phyloP scores from a whole-genome alignment of 768 basidiomycete species.

The Mycena alexandri region DNA sequence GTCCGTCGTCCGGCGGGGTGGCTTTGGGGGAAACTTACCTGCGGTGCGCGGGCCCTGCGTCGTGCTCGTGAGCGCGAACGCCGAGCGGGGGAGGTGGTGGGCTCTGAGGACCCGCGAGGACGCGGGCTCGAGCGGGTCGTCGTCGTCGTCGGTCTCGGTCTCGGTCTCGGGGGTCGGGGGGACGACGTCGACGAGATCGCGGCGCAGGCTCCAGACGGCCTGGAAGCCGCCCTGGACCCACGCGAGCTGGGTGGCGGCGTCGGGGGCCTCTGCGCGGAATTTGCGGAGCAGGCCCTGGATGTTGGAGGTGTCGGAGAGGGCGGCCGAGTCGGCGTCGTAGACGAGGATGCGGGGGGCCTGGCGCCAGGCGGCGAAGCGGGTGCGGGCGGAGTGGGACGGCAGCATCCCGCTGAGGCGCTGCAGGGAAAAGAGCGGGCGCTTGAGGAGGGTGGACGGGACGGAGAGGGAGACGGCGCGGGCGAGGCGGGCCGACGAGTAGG shows the following conservation, averaged over 20 bases:
- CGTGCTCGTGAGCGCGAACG: constrained; percentile 68
- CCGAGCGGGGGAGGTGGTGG: constrained; percentile 71
- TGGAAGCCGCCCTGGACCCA: constrained; percentile 91
- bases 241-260: constrained; percentile 64
- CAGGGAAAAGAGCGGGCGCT: constrained; percentile 88
- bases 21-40: constrained; percentile 40
- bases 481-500: constrained; percentile 75
- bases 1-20: constrained; percentile 25
- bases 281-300: constrained; percentile 82
- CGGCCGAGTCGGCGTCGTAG: constrained; percentile 83
- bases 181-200: constrained; percentile 64
- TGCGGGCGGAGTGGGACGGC: constrained; percentile 67
- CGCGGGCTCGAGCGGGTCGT: constrained; percentile 29
- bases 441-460: constrained; percentile 94
- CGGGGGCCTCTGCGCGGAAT: constrained; percentile 67
- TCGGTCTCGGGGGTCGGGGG: constrained; percentile 65
- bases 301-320: constrained; percentile 74
- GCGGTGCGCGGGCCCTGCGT: constrained; percentile 45
- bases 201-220: constrained; percentile 68
- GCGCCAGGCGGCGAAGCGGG: constrained; percentile 71
- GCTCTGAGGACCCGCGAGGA: constrained; percentile 59
- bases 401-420: constrained; percentile 85
- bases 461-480: constrained; percentile 84
- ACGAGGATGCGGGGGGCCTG: constrained; percentile 77
- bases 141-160: constrained; percentile 61